A percentile compares a stretch with the other conserved stretches of the same genome.
phyloP scores from a whole-genome alignment of 495 filamentous ascomycete species.

The Aspergillus haitiensis region DNA sequence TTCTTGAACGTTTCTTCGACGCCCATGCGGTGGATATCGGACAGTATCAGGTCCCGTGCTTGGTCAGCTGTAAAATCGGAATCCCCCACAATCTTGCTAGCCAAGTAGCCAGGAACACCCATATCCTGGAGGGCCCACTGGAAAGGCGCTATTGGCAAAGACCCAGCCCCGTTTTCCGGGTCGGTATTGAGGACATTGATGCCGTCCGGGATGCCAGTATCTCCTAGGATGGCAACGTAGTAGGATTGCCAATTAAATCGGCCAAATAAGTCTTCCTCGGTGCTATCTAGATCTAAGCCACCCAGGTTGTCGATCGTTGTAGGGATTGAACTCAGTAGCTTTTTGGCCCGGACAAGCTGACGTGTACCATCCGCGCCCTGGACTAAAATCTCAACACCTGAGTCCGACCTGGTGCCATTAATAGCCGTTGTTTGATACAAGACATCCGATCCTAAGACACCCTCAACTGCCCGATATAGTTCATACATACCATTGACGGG shows the following conservation, averaged over 20 bases:
- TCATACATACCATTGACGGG: conserved; percentile 39
- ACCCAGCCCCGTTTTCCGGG: conserved; percentile 3
- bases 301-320: conserved; percentile 36
- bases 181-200: conserved; percentile 14
- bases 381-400: conserved; percentile 33
- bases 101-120: conserved; percentile 10
- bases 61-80: conserved; percentile 9
- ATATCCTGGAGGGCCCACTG: conserved; percentile 9
- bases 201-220: conserved; percentile 40
- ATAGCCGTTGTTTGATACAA: conserved; percentile 35
- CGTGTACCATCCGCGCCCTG: conserved; percentile 32
- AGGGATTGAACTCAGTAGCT: conserved; percentile 49
- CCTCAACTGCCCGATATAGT: conserved; percentile 40
- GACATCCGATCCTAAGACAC: conserved; percentile 31
- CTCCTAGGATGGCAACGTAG: conserved; percentile 43
- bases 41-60: conserved; percentile 5
- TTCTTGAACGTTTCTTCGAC: neutral
- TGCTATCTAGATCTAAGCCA: conserved; percentile 34
- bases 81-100: conserved; percentile 14
- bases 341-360: conserved; percentile 42
- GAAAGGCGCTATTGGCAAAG: conserved; percentile 14
- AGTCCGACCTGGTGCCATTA: conserved; percentile 27
- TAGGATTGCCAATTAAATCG: conserved; percentile 36
- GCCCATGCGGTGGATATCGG: conserved; percentile 9
- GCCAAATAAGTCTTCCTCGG: conserved; percentile 40